Conservation (phyloP, 495 filamentous ascomycete species). For the Friedmanniomyces endolithicus region DNA sequence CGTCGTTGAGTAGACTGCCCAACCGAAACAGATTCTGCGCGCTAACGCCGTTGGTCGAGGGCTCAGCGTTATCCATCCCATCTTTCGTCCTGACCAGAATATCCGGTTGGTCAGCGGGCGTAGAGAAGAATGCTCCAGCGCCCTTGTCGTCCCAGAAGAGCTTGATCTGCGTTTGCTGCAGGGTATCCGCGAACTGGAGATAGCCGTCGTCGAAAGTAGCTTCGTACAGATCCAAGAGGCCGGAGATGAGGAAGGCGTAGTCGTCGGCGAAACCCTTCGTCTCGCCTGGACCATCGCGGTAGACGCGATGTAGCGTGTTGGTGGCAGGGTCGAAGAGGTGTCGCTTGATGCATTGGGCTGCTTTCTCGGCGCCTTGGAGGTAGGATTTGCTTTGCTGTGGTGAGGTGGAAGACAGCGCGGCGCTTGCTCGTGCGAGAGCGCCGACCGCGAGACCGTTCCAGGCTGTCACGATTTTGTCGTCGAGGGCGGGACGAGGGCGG, state of each 20-base stretch:
- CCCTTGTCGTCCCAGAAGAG: constrained; percentile 35
- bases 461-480: constrained; percentile 79
- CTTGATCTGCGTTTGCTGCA: constrained; percentile 49
- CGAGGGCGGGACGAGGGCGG: constrained; percentile 66
- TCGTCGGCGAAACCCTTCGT: constrained; percentile 82
- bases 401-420: constrained; percentile 36
- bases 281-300: constrained; percentile 57
- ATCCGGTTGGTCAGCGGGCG: constrained; percentile 49
- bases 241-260: constrained; percentile 80
- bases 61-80: constrained; percentile 82
- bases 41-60: constrained; percentile 74
- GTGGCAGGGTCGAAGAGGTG: constrained; percentile 59
- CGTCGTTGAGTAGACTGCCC: constrained; percentile 54
- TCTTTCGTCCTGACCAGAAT: constrained; percentile 82
- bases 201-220: constrained; percentile 70
- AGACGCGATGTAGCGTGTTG: constrained; percentile 61
- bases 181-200: constrained; percentile 67
- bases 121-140: constrained; percentile 76
- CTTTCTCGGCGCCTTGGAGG: constrained; percentile 50
- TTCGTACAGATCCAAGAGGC: constrained; percentile 78
- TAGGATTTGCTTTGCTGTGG: constrained; percentile 43
- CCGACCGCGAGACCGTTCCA: constrained; percentile 90
- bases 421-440: constrained; percentile 60
- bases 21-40: constrained; percentile 76
- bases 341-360: constrained; percentile 61